Evolutionary conservation across 2,329 filamentous ascomycete species (phyloP), one percentile per base, ranked within the genome.

Genomic region (Biscogniauxia mediterranea): DNA sequence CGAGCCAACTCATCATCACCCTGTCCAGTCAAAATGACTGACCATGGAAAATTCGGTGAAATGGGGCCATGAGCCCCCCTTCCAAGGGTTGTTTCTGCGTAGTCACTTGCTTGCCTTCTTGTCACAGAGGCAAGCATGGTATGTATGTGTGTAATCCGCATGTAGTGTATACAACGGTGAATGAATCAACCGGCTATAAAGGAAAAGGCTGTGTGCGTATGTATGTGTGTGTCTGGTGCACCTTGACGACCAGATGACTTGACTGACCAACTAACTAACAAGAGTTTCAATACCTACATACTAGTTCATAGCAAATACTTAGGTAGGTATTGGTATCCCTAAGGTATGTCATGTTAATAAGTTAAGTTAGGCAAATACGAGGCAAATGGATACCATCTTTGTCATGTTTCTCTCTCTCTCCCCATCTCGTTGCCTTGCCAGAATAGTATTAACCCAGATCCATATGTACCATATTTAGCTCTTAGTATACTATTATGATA

Each of bases 351-450:
- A 23, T 23, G 23, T 23, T 23, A 23, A 23, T 11, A n/a, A 46
- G 52, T 23, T 21, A 25, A 20, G 21, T 28, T n/a, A 38, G 52
- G 52, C 26, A 54, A 54, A 54, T 54, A 54, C 52, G 52, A 54
- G 52, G 52, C 52, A 21, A 54, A 26, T 32, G 32, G 50, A n/a
- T 46, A 46, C 38, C 38, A 46, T 46, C 38, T 46, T 46, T 46
- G 38, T 46, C 25, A 11, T n/a, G 3, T 19, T n/a, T 15, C 15
- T 54, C 52, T 54, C 52, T 21, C 25, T 52, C n/a, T 13, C 3
- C 15, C 15, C 13, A 9, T 11, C 17, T 46, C 17, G 17, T 46
- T n/a, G 38, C 38, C 38, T 46, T 28, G 52, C 25, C 25, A 9
- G 26, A 9, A 23, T 54, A n/a, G 20, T 32, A 19, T 32, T 7